phyloP scores from a whole-genome alignment of 257 asterid species.

The Ocimum tenuiflorum region DNA sequence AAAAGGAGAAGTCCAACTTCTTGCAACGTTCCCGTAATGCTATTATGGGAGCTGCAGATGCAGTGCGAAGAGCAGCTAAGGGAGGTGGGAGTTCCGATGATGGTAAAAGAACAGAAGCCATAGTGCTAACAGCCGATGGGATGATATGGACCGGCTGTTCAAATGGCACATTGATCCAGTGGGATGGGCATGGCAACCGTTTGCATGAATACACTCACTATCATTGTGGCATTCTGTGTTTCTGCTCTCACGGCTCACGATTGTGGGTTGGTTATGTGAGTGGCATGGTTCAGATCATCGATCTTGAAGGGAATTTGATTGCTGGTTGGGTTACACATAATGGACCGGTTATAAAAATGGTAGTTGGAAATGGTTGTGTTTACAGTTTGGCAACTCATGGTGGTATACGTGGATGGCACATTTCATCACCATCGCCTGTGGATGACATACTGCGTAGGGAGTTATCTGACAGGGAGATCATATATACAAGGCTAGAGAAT shows the following conservation, averaged over 20 bases:
- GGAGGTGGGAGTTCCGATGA: constrained; percentile 80
- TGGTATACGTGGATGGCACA: constrained; percentile 90
- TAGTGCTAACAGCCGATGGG: constrained; percentile 69
- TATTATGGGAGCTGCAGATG: constrained; percentile 95
- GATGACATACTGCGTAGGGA: constrained; percentile 54
- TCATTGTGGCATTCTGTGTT: constrained; percentile 64
- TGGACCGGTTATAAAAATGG: constrained; percentile 67
- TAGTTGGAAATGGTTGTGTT: constrained; percentile 49
- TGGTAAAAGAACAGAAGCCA: constrained; percentile 63
- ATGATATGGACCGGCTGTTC: constrained; percentile 87
- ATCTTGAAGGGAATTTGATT: constrained; percentile 65
- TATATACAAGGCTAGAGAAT: constrained; percentile 50
- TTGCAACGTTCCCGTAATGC: constrained; percentile 90
- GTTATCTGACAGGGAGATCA: constrained; percentile 40
- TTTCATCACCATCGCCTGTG: constrained; percentile 80
- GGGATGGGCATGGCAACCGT: constrained; percentile 94
- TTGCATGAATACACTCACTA: constrained; percentile 66
- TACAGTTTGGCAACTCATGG: constrained; percentile 94
- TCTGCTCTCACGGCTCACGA: constrained; percentile 59
- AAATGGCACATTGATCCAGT: constrained; percentile 73
- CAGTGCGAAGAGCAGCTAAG: constrained; percentile 87
- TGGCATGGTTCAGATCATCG: constrained; percentile 71
- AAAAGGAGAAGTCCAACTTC: constrained; percentile 84
- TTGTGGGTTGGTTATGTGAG: constrained; percentile 86
- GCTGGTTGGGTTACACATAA: constrained; percentile 79